Percentiles rank a stretch among this genome's conserved stretches.
These are phyloP conservation scores for Fomitopsis serialis DNA, from an alignment of 768 basidiomycete species.

Conservation along the genomic window DNA sequence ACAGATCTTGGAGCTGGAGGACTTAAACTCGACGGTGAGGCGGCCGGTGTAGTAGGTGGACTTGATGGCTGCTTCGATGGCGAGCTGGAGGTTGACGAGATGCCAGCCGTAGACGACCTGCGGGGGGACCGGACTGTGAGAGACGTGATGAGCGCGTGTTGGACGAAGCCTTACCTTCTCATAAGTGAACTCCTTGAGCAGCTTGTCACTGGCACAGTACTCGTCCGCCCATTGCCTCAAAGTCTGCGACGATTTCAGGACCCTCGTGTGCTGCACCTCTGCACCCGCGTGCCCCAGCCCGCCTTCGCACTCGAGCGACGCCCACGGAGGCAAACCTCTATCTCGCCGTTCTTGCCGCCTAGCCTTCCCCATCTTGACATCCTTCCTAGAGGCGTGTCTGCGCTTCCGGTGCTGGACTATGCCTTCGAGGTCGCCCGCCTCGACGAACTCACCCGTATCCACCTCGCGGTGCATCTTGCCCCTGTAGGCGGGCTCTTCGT, in stretches of 20 bases:
- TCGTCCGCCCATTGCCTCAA: constrained; percentile 79
- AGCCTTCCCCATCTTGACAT: constrained; percentile 37
- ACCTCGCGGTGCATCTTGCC: constrained; percentile 59
- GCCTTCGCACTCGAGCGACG: constrained; percentile 10
- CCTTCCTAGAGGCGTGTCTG: constrained; percentile 36
- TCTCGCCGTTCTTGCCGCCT: constrained; percentile 40
- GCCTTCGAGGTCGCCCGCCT: background rate
- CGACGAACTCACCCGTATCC: constrained; percentile 21
- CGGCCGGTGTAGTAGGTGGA: constrained; percentile 35
- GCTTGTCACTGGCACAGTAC: constrained; percentile 66
- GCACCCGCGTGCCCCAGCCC: background rate
- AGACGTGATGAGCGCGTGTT: no score
- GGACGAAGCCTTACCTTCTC: constrained; percentile 42
- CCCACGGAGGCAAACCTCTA: constrained; percentile 52
- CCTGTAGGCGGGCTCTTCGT: constrained; percentile 59
- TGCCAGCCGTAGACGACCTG: constrained; percentile 60
- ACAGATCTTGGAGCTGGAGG: constrained; percentile 43
- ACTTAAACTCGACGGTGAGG: constrained; percentile 46
- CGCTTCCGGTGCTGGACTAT: constrained; percentile 7
- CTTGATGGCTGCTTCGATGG: constrained; percentile 31
- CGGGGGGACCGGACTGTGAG: constrained; percentile 22
- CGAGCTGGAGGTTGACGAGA: constrained; percentile 33
- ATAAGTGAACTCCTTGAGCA: constrained; percentile 76
- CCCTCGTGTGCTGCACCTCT: constrained; percentile 13
- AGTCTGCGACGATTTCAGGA: constrained; percentile 51